phyloP scores from a whole-genome alignment of 495 filamentous ascomycete species.

The Neurospora sp. region DNA sequence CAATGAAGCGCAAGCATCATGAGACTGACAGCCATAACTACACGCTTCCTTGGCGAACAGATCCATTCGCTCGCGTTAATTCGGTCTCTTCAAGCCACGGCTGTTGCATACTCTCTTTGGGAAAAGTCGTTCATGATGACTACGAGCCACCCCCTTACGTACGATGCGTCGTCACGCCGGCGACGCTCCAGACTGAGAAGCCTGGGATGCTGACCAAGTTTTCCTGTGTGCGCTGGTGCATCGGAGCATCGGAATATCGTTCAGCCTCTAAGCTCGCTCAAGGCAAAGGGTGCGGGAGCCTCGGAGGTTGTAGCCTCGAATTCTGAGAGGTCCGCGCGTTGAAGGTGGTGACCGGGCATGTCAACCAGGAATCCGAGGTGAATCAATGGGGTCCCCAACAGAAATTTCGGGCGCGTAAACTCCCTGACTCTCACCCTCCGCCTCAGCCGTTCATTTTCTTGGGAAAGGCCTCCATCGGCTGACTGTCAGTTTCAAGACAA shows the following conservation, averaged over 20 bases:
- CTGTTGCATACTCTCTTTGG: neutral
- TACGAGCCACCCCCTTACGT: neutral
- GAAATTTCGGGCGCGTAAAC: neutral
- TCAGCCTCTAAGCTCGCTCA: neutral
- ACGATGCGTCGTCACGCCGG: neutral
- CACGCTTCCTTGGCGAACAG: neutral
- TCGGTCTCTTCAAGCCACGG: neutral
- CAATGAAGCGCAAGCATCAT: neutral
- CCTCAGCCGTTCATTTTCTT: neutral
- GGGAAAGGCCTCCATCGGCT: neutral
- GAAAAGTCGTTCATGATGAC: neutral
- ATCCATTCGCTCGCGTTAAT: neutral
- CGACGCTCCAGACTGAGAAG: neutral
- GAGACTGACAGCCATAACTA: neutral
- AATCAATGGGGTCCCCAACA: neutral
- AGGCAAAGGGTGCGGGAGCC: neutral
- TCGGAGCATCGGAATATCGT: neutral
- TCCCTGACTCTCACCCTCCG: neutral
- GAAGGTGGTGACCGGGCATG: neutral
- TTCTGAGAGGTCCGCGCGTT: neutral
- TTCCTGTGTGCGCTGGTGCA: neutral
- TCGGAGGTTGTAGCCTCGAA: neutral
- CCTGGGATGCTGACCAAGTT: neutral
- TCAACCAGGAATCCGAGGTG: neutral
- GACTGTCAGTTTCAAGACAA: neutral